Conservation (phyloP, 176 grass and related monocot species). For the Leersia perrieri region DNA sequence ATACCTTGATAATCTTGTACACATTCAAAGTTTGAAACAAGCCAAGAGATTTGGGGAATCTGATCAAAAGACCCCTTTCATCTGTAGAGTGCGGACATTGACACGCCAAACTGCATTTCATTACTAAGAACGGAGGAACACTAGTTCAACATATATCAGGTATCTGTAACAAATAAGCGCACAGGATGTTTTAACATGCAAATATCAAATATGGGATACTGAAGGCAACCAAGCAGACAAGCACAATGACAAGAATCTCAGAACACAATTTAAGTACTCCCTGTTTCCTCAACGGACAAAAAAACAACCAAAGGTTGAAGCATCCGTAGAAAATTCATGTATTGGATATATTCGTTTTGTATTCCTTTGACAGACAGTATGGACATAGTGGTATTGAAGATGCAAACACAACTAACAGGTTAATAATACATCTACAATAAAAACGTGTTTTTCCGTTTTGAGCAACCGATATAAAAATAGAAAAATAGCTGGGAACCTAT, state of each 20-base stretch:
- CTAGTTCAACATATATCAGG: neutral
- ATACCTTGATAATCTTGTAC: neutral
- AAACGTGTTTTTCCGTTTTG: neutral
- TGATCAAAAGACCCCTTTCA: neutral
- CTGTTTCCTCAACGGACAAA: neutral
- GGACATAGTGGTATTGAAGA: neutral
- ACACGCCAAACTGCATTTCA: neutral
- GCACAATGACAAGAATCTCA: neutral
- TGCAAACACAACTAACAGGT: constrained; percentile 5
- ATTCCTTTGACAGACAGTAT: constrained; percentile 7
- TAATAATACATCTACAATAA: neutral
- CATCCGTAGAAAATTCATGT: neutral
- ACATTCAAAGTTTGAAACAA: neutral
- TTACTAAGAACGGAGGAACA: neutral
- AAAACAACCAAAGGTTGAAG: neutral
- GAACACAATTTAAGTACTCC: neutral
- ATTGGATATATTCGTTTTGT: neutral
- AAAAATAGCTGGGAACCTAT: neutral
- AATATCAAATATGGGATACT: neutral
- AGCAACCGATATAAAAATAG: neutral
- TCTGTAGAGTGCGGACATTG: neutral
- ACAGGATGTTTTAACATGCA: neutral
- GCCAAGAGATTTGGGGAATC: neutral
- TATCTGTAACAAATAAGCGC: neutral
- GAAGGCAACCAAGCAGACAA: no score